Conservation (phyloP, 2,329 filamentous ascomycete genomes). For the Albophoma yamanashiensis region DNA sequence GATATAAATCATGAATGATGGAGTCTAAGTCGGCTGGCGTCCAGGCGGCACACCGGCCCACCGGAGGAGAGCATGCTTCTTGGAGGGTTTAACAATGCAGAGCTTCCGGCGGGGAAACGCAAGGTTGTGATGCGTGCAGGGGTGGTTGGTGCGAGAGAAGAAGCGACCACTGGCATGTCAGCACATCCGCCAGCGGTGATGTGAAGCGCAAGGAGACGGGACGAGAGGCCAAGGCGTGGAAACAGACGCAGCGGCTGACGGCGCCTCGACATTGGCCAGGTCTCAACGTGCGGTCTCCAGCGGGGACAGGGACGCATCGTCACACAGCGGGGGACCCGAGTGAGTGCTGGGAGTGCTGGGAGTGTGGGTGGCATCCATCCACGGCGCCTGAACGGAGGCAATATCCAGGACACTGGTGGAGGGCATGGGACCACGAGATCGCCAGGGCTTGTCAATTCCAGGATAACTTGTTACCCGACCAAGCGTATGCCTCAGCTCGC, state of each 20-base stretch:
- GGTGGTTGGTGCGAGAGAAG: not conserved
- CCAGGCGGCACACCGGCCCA: conserved; percentile 5
- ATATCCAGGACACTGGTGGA: not conserved
- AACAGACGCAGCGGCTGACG: conserved; percentile 31
- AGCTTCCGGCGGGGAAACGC: conserved; percentile 8
- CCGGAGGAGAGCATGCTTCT: not conserved
- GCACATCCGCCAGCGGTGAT: not conserved
- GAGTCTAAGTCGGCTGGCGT: conserved; percentile 7
- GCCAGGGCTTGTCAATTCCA: not conserved
- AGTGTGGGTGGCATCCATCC: conserved; percentile 17
- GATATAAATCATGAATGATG: conserved; percentile 9
- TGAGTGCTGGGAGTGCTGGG: not conserved
- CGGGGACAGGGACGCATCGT: conserved; percentile 12
- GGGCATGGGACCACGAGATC: not conserved
- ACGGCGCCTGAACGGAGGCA: not conserved
- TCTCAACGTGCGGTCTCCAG: conserved; percentile 11
- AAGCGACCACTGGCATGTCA: not conserved
- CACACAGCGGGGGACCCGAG: conserved; percentile 12
- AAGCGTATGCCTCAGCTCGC: not conserved
- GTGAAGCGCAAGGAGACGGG: conserved; percentile 3
- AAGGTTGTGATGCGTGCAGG: conserved; percentile 10
- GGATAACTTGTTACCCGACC: not conserved
- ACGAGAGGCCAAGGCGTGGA: conserved; percentile 9
- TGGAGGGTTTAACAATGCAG: conserved; percentile 2
- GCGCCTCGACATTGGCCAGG: conserved; percentile 43